These are phyloP conservation scores for Elaeis guineensis DNA, from an alignment of 176 grass and related monocot species.

Conservation along the genomic window DNA sequence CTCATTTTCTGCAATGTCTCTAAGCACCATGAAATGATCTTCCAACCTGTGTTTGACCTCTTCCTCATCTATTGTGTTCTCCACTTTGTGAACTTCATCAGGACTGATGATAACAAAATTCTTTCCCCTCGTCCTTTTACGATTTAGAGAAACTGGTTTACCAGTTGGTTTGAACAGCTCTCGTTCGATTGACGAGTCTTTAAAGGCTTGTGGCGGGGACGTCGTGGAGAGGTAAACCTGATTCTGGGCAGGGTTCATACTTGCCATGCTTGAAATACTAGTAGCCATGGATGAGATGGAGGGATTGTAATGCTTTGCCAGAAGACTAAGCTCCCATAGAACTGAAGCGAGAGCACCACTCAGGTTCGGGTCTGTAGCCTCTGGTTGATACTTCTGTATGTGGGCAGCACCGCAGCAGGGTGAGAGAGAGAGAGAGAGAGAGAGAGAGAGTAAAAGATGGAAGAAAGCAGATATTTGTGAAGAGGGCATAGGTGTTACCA, in stretches of 20 bases:
- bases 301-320: constrained; percentile 73
- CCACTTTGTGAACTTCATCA: constrained; percentile 33
- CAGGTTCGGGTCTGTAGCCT: constrained; percentile 75
- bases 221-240: constrained; percentile 52
- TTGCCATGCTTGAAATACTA: constrained; percentile 70
- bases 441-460: background rate
- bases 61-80: constrained; percentile 28
- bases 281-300: constrained; percentile 54
- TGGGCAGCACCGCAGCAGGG: background rate
- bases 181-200: constrained; percentile 38
- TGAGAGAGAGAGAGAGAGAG: no score
- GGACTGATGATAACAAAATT: constrained; percentile 39
- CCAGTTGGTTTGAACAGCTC: constrained; percentile 42
- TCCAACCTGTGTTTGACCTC: constrained; percentile 49
- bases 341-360: constrained; percentile 93
- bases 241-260: constrained; percentile 57
- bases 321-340: constrained; percentile 87
- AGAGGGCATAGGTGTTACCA: constrained; percentile 36
- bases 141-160: constrained; percentile 40
- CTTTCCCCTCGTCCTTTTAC: constrained; percentile 41
- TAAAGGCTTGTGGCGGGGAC: constrained; percentile 72
- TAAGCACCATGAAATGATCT: constrained; percentile 56
- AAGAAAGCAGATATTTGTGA: background rate
- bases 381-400: constrained; percentile 88
- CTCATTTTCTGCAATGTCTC: constrained; percentile 66